These are phyloP conservation scores for Aspergillus homomorphus DNA, from an alignment of 495 filamentous ascomycete species.

Conservation along the genomic window DNA sequence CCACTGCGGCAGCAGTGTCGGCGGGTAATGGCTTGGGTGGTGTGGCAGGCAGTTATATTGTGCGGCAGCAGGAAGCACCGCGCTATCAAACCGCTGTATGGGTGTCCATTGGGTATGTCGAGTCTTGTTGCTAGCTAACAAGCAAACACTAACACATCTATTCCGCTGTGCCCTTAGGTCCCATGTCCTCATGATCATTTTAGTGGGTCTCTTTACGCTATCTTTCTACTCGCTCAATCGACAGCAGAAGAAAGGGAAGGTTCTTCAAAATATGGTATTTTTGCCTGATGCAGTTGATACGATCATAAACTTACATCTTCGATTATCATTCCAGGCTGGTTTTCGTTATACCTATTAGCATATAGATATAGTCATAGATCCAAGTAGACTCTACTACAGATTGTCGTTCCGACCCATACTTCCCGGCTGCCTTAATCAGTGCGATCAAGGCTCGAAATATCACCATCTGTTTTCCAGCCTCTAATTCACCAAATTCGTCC, in stretches of 20 bases:
- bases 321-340: not conserved
- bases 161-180: conserved; percentile 32
- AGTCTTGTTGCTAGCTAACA: not conserved
- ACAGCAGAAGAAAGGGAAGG: conserved; percentile 41
- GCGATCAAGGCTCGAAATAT: no score
- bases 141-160: not conserved
- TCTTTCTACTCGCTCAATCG: conserved; percentile 63
- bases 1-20: conserved; percentile 64
- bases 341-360: not conserved
- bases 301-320: not conserved
- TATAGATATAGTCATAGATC: no score
- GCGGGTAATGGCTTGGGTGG: conserved; percentile 73
- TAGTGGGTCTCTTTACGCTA: conserved; percentile 57
- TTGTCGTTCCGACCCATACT: no score
- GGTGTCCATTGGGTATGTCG: conserved; percentile 61
- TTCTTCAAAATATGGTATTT: conserved; percentile 55
- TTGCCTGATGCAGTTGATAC: not conserved
- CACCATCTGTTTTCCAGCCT: no score
- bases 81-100: conserved; percentile 67
- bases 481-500: no score
- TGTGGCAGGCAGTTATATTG: conserved; percentile 74
- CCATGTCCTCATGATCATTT: conserved; percentile 62
- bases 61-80: conserved; percentile 64
- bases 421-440: no score
- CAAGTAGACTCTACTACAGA: no score